A percentile compares a stretch with the other conserved stretches of the same genome.
These are phyloP conservation scores for Arthrobotrys entomopaga DNA, from an alignment of 2,329 filamentous ascomycete species.

Conservation along the genomic window DNA sequence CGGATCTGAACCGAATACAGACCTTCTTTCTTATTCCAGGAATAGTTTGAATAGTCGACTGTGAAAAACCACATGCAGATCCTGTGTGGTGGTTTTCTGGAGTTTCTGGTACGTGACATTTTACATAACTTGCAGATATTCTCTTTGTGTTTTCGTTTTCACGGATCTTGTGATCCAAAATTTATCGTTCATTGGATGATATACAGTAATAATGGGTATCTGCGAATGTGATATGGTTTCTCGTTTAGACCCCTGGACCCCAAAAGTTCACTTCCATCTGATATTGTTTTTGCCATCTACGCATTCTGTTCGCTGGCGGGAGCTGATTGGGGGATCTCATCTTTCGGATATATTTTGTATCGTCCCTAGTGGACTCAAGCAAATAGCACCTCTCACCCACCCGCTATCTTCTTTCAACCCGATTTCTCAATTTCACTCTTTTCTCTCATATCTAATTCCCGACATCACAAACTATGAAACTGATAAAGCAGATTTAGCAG, in stretches of 20 bases:
- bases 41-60: too few species aligned
- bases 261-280: not conserved
- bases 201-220: too few species aligned
- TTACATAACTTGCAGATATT: not conserved
- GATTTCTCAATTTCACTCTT: too few species aligned
- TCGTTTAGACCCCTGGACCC: slow-evolving; percentile 11
- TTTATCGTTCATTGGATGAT: too few species aligned
- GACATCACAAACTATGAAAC: too few species aligned
- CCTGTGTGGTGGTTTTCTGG: not conserved
- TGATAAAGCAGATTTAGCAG: too few species aligned
- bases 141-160: slow-evolving; percentile 7
- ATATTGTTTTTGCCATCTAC: slow-evolving; percentile 6
- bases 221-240: slow-evolving; percentile 10
- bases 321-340: slow-evolving; percentile 32
- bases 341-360: not conserved
- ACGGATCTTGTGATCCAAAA: not conserved
- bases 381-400: too few species aligned
- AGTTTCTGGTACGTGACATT: not conserved
- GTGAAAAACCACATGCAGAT: too few species aligned
- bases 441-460: too few species aligned
- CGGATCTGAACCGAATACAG: not conserved
- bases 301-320: slow-evolving; percentile 25
- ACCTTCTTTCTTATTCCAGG: not conserved
- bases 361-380: too few species aligned
- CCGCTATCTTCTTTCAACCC: too few species aligned